phyloP scores from a whole-genome alignment of 176 grass and related monocot species.

The Triticum urartu region DNA sequence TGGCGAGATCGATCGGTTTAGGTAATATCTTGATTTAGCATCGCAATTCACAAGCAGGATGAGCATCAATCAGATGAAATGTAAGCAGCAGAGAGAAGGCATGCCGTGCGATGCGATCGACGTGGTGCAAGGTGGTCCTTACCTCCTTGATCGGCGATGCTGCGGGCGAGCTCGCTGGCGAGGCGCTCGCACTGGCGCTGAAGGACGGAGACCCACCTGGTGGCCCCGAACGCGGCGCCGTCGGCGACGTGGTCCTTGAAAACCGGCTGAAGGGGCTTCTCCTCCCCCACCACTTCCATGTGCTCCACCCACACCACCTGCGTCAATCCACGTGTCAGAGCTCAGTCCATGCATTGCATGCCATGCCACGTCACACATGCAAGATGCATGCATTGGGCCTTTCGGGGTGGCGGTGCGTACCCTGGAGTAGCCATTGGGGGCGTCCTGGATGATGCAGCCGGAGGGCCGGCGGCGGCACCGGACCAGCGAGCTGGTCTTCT shows the following conservation, averaged over 20 bases:
- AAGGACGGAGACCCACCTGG: slow-evolving; percentile 70
- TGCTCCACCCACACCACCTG: slow-evolving; percentile 97
- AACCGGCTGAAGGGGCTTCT: slow-evolving; percentile 71
- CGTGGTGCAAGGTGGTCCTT: neutral
- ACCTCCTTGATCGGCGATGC: slow-evolving; percentile 90
- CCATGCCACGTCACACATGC: neutral
- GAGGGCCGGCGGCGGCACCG: slow-evolving; percentile 64
- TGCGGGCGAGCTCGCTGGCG: slow-evolving; percentile 88
- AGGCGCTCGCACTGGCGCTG: slow-evolving; percentile 92
- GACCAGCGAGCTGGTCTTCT: slow-evolving; percentile 25
- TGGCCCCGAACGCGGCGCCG: slow-evolving; percentile 77
- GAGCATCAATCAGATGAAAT: neutral
- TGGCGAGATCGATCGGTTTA: neutral
- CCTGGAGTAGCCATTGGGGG: slow-evolving; percentile 91
- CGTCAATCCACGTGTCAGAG: neutral
- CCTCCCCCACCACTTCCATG: slow-evolving; percentile 77
- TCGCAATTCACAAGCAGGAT: neutral
- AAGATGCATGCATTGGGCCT: neutral
- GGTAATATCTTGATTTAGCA: neutral
- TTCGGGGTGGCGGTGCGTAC: slow-evolving; percentile 26
- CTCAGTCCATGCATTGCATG: neutral
- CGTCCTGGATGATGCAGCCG: slow-evolving; percentile 94
- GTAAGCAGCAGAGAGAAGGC: neutral
- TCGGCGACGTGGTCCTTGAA: slow-evolving; percentile 62
- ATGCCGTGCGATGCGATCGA: neutral